Conservation (phyloP, 2,329 filamentous ascomycete species). For the Zasmidium cellare region DNA sequence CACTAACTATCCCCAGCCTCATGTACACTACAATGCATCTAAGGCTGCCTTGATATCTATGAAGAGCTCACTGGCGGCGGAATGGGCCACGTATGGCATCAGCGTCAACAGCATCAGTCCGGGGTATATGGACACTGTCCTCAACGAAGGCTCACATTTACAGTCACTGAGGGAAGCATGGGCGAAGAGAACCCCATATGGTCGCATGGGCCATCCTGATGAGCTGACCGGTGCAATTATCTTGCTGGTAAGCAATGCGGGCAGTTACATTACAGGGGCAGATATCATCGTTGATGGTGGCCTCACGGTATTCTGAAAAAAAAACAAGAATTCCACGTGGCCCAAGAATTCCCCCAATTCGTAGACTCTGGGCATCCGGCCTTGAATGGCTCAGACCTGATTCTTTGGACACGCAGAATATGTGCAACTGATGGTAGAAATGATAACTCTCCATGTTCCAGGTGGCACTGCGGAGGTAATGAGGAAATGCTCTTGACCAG, state of each 20-base stretch:
- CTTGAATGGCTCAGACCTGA: too few relatives aligned
- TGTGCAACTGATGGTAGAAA: too few relatives aligned
- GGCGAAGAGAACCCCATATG: neutral
- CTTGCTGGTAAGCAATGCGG: conserved; percentile 2
- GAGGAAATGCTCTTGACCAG: too few relatives aligned
- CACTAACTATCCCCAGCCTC: conserved; percentile 62
- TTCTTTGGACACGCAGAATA: too few relatives aligned
- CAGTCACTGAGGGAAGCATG: neutral
- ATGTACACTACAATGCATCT: conserved; percentile 76
- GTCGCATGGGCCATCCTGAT: conserved; percentile 2
- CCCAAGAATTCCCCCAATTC: too few relatives aligned
- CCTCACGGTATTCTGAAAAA: too few relatives aligned
- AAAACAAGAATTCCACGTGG: too few relatives aligned
- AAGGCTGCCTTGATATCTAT: conserved; percentile 76
- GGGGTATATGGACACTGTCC: conserved; percentile 78
- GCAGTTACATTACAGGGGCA: conserved; percentile 3
- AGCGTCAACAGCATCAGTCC: conserved; percentile 80
- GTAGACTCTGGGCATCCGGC: too few relatives aligned
- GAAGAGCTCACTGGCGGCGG: conserved; percentile 73
- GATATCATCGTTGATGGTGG: conserved; percentile 2
- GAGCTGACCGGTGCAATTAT: conserved; percentile 6
- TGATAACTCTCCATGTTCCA: too few relatives aligned
- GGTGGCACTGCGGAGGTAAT: too few relatives aligned
- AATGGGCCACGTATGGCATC: conserved; percentile 78
- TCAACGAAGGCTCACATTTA: conserved; percentile 51